These are phyloP conservation scores for Asclepias syriaca DNA, from an alignment of 257 asterid species.

Conservation along the genomic window DNA sequence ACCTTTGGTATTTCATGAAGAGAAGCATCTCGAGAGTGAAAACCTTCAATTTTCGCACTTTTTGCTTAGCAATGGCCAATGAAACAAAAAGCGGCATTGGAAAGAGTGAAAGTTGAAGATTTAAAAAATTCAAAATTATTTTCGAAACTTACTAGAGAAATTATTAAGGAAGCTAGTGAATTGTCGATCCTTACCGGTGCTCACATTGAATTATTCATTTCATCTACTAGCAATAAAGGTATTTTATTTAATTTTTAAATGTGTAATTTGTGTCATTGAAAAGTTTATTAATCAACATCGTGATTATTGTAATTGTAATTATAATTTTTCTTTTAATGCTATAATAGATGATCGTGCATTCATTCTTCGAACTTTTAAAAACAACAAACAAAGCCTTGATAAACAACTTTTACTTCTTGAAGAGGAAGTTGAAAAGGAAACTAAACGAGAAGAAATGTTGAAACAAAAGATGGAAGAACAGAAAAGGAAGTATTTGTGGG, in stretches of 20 bases:
- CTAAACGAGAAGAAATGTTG: not conserved
- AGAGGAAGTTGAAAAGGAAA: not conserved
- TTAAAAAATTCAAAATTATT: not conserved
- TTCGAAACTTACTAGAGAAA: too few species aligned
- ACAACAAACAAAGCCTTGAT: not conserved
- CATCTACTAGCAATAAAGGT: not conserved
- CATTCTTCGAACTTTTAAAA: too few species aligned
- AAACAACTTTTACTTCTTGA: not conserved
- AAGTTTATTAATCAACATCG: not conserved
- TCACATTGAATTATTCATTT: too few species aligned
- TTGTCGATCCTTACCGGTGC: not conserved
- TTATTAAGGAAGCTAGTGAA: not conserved
- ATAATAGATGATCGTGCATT: too few species aligned
- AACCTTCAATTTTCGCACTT: not conserved
- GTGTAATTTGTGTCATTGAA: not conserved
- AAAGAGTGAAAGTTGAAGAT: not conserved
- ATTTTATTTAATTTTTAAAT: not conserved
- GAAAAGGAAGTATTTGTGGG: not conserved
- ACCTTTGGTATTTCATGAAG: too few species aligned
- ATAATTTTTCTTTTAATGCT: not conserved
- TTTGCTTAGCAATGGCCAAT: not conserved
- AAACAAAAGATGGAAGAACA: not conserved
- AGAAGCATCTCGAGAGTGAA: too few species aligned
- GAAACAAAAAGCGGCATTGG: not conserved
- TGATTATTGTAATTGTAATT: too few species aligned